Percentiles rank a stretch among this genome's conserved stretches.
Evolutionary conservation across 2,329 filamentous ascomycete species (phyloP).

Genomic region (Apiospora arundinis): DNA sequence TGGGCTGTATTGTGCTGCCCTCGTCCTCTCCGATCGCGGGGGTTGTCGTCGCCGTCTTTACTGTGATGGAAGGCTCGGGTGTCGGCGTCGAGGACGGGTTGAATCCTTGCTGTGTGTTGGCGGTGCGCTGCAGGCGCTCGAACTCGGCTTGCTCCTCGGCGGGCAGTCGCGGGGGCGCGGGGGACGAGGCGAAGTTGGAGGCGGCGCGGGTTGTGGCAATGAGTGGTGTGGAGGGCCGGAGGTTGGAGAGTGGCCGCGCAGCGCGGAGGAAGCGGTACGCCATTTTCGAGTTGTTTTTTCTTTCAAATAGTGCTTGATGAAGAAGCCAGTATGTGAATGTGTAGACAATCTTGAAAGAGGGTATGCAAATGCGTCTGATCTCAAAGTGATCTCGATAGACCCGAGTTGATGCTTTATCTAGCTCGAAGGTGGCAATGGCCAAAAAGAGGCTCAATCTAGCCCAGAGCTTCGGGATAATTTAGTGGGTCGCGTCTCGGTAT

Average conservation of each 20-base stretch:
- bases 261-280: conserved; percentile 9
- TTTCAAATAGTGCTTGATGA: neutral
- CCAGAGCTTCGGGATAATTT: conserved; percentile 10
- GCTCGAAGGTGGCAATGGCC: neutral
- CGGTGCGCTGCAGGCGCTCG: conserved; percentile 71
- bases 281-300: neutral
- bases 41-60: conserved; percentile 22
- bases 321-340: neutral
- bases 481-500: neutral
- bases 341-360: neutral
- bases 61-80: conserved; percentile 18
- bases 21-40: conserved; percentile 10
- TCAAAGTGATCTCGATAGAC: neutral
- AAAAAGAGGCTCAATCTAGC: conserved; percentile 16
- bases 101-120: conserved; percentile 44
- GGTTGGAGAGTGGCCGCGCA: conserved; percentile 19
- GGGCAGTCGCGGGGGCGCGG: conserved; percentile 81
- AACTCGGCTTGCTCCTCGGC: conserved; percentile 67
- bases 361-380: neutral
- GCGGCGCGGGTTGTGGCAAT: neutral
- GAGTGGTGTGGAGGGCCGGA: neutral
- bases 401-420: neutral
- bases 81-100: conserved; percentile 30
- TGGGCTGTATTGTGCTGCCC: conserved; percentile 20
- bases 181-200: conserved; percentile 18